A percentile compares a stretch with the other conserved stretches of the same genome.
phyloP scores from a whole-genome alignment of 2,329 filamentous ascomycete species.

The Microsporum canis region DNA sequence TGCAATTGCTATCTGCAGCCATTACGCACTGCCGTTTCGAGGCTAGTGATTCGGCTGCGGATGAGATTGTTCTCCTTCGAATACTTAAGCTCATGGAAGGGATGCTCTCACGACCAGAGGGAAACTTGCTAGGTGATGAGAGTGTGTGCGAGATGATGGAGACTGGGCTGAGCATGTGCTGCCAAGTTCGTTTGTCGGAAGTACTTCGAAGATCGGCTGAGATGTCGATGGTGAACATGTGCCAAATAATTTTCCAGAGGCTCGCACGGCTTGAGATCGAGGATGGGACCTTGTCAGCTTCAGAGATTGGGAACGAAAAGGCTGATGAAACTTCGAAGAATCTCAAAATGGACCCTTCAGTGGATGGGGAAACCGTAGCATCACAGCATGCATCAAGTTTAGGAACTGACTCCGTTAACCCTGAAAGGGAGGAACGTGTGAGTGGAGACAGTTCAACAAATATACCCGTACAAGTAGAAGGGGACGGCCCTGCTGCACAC shows the following conservation, averaged over 20 bases:
- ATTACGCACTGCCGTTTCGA: conserved; percentile 98
- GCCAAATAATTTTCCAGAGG: conserved; percentile 92
- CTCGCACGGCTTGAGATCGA: conserved; percentile 77
- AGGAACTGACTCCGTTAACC: conserved; percentile 26
- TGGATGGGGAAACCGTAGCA: conserved; percentile 52
- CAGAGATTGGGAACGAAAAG: conserved; percentile 38
- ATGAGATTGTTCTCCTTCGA: conserved; percentile 87
- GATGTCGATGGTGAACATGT: conserved; percentile 97
- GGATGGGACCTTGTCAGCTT: conserved; percentile 48
- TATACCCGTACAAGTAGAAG: background rate
- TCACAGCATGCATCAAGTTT: conserved; percentile 38
- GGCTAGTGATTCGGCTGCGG: conserved; percentile 85
- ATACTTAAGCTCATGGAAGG: conserved; percentile 97
- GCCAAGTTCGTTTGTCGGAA: conserved; percentile 81
- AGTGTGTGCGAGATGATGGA: conserved; percentile 99
- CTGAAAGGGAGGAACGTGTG: conserved; percentile 23
- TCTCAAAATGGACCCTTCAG: conserved; percentile 72
- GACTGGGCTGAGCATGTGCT: conserved; percentile 92
- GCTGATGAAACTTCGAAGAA: conserved; percentile 24
- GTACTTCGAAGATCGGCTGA: conserved; percentile 83
- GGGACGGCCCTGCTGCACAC: conserved; percentile 14
- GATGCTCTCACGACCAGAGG: conserved; percentile 89
- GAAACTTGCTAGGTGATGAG: conserved; percentile 88
- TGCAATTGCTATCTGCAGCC: conserved; percentile 88
- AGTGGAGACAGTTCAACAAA: conserved; percentile 9